Percentiles rank a stretch among this genome's conserved stretches.
Conservation (phyloP, 345 rosid species). For the Euphorbia pulcherrima region DNA sequence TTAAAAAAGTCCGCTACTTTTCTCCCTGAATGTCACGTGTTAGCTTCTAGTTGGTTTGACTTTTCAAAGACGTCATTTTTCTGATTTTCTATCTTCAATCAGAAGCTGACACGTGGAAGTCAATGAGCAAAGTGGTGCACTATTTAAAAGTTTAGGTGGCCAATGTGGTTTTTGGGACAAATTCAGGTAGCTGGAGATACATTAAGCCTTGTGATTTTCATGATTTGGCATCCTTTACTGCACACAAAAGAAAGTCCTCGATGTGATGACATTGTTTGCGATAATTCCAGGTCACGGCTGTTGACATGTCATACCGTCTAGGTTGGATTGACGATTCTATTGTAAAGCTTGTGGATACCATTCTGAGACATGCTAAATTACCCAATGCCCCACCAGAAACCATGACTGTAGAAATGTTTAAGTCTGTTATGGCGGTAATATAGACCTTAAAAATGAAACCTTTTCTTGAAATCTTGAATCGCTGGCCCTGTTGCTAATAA, state of each 20-base stretch:
- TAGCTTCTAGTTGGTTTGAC: no score
- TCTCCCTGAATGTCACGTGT: no score
- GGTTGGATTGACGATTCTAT: constrained; percentile 94
- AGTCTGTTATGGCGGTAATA: constrained; percentile 94
- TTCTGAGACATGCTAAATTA: constrained; percentile 63
- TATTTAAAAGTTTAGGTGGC: no score
- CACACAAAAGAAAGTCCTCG: background rate
- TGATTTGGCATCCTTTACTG: background rate
- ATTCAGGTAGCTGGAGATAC: no score
- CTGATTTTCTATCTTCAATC: no score
- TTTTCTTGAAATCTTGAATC: background rate
- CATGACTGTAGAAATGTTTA: constrained; percentile 89
- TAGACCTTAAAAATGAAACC: background rate
- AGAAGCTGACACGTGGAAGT: no score
- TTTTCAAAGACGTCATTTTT: no score
- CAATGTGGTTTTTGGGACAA: no score
- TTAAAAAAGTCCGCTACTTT: no score
- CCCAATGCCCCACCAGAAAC: constrained; percentile 69
- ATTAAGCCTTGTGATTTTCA: background rate
- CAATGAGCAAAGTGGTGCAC: no score
- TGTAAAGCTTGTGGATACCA: constrained; percentile 59
- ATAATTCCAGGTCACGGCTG: constrained; percentile 82
- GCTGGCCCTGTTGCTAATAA: background rate
- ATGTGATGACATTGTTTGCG: no score
- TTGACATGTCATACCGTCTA: constrained; percentile 94